Percentiles rank a stretch among this genome's conserved stretches.
These are phyloP conservation scores for Boletus rex-veris DNA, from an alignment of 768 basidiomycete species.

Conservation along the genomic window DNA sequence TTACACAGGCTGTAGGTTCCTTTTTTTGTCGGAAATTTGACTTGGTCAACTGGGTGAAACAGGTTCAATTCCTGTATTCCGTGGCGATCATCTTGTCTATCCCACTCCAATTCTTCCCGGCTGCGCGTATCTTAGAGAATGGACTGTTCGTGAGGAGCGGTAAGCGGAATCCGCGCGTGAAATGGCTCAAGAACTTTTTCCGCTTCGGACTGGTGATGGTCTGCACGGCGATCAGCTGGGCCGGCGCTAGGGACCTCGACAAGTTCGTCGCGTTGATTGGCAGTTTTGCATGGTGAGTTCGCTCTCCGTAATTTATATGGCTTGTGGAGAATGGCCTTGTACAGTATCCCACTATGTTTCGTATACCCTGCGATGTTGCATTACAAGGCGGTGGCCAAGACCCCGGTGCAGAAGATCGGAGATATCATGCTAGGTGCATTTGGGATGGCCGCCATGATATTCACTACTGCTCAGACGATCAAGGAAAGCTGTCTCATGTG, in stretches of 20 bases:
- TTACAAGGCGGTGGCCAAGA: constrained; percentile 79
- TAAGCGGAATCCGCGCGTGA: constrained; percentile 74
- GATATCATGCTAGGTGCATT: constrained; percentile 78
- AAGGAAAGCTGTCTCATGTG: constrained; percentile 37
- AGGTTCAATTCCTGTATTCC: constrained; percentile 88
- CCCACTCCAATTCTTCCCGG: constrained; percentile 96
- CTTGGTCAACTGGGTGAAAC: constrained; percentile 1
- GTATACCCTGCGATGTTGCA: constrained; percentile 94
- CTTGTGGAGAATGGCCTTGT: constrained; percentile 10
- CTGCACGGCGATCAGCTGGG: constrained; percentile 79
- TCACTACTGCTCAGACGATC: constrained; percentile 80
- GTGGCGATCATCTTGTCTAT: constrained; percentile 89
- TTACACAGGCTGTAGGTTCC: constrained; percentile 78
- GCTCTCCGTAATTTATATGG: background rate
- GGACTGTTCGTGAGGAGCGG: constrained; percentile 87
- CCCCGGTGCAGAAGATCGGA: constrained; percentile 55
- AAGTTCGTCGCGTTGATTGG: constrained; percentile 95
- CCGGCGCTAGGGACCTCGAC: constrained; percentile 85
- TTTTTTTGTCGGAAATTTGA: constrained; percentile 10
- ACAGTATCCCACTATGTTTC: constrained; percentile 88
- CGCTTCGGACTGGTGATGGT: constrained; percentile 70
- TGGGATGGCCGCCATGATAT: constrained; percentile 66
- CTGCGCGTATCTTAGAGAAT: constrained; percentile 95
- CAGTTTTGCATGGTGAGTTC: constrained; percentile 83
- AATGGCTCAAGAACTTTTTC: constrained; percentile 96